These are phyloP conservation scores for Artemisia annua DNA, from an alignment of 129 eudicot genomes.

Conservation along the genomic window DNA sequence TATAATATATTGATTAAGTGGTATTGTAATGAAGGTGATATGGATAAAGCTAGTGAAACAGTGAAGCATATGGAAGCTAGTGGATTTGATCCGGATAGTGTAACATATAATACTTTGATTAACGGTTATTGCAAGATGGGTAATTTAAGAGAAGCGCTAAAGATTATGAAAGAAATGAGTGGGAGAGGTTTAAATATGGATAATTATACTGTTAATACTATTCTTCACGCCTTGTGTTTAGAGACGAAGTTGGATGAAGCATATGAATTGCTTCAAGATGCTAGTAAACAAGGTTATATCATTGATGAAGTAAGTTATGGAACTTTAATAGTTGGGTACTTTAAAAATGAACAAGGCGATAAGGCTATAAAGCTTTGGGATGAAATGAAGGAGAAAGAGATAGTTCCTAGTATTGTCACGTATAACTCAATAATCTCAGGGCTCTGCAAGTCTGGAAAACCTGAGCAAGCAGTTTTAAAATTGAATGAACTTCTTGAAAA, in stretches of 20 bases:
- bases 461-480: slow-evolving; percentile 54
- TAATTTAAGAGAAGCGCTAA: slow-evolving; percentile 54
- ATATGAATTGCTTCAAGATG: slow-evolving; percentile 47
- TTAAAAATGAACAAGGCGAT: slow-evolving; percentile 53
- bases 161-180: slow-evolving; percentile 56
- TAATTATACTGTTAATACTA: slow-evolving; percentile 57
- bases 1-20: slow-evolving; percentile 72
- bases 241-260: slow-evolving; percentile 70
- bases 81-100: slow-evolving; percentile 63
- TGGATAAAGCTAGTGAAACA: slow-evolving; percentile 58
- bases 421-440: slow-evolving; percentile 76
- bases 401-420: slow-evolving; percentile 55
- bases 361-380: slow-evolving; percentile 72
- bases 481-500: slow-evolving; percentile 69
- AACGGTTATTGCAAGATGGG: slow-evolving; percentile 64
- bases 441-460: slow-evolving; percentile 74
- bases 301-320: slow-evolving; percentile 89
- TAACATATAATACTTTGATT: slow-evolving; percentile 79
- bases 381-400: slow-evolving; percentile 62
- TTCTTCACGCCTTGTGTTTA: slow-evolving; percentile 59
- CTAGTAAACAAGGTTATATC: slow-evolving; percentile 56
- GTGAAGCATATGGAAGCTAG: slow-evolving; percentile 53
- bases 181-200: slow-evolving; percentile 77
- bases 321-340: slow-evolving; percentile 70
- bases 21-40: slow-evolving; percentile 67